A percentile compares a stretch with the other conserved stretches of the same genome.
phyloP scores from a whole-genome alignment of 352 stramenopile species.

The Phytophthora chlamydospora region DNA sequence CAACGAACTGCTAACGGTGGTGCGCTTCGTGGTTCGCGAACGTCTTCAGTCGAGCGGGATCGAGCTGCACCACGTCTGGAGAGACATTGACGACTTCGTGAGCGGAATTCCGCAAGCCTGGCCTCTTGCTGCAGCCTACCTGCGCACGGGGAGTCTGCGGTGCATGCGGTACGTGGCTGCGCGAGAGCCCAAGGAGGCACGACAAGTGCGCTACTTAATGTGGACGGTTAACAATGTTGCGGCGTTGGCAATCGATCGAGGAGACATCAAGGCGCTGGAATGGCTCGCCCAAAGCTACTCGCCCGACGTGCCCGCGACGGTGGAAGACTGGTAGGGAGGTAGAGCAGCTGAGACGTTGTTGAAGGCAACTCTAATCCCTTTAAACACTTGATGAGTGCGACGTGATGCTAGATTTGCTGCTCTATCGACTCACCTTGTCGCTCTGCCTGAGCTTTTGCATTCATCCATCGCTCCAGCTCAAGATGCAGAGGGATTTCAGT shows the following conservation, averaged over 20 bases:
- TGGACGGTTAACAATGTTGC: slow-evolving; percentile 9
- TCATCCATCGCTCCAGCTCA: slow-evolving; percentile 20
- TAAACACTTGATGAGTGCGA: slow-evolving; percentile 19
- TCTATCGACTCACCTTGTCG: background rate
- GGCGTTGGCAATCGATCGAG: slow-evolving; percentile 3
- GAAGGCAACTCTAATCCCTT: slow-evolving; percentile 18
- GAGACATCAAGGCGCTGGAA: background rate
- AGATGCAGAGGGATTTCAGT: slow-evolving; percentile 3
- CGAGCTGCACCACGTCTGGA: background rate
- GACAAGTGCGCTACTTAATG: slow-evolving; percentile 1
- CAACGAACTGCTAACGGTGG: slow-evolving; percentile 5
- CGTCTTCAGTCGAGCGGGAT: background rate
- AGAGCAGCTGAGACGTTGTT: slow-evolving; percentile 3
- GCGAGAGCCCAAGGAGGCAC: background rate
- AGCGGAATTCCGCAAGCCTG: background rate
- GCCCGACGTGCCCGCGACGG: background rate
- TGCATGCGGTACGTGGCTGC: background rate
- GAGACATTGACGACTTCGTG: slow-evolving; percentile 6
- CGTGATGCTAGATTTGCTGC: background rate
- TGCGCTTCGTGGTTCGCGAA: slow-evolving; percentile 4
- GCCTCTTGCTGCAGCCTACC: background rate
- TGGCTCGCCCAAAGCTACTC: slow-evolving; percentile 6
- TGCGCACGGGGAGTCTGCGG: too few species aligned
- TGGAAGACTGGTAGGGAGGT: slow-evolving; percentile 12
- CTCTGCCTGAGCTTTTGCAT: background rate